A percentile compares a stretch with the other conserved stretches of the same genome.
These are phyloP conservation scores for Gaillardinia entomophila DNA, from an alignment of 805 yeast genomes.

Conservation along the genomic window DNA sequence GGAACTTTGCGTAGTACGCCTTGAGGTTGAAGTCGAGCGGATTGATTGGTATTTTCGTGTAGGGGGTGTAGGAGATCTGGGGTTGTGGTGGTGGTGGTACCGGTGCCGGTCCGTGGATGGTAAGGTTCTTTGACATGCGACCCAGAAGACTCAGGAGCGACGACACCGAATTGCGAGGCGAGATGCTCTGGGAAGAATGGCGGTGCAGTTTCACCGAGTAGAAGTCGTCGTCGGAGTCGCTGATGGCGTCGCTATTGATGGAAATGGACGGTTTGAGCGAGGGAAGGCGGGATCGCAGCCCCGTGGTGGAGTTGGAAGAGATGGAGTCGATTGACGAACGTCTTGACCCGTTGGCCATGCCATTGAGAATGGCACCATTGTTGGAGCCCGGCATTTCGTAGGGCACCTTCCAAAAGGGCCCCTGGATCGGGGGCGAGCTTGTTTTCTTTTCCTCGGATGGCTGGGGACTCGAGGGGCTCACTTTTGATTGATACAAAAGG, in stretches of 20 bases:
- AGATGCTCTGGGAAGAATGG: constrained; percentile 11
- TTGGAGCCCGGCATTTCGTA: constrained; percentile 43
- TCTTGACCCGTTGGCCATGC: constrained; percentile 13
- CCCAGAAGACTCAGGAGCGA: constrained; percentile 28
- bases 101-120: constrained; percentile 1
- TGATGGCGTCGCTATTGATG: constrained; percentile 11
- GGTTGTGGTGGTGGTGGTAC: constrained; percentile 1
- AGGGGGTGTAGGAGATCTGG: constrained; percentile 3
- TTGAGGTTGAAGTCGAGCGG: constrained; percentile 28
- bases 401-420: constrained; percentile 61
- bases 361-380: constrained; percentile 7
- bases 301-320: constrained; percentile 41
- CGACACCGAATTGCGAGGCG: constrained; percentile 29
- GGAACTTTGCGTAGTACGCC: constrained; percentile 39
- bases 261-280: constrained; percentile 20
- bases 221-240: constrained; percentile 10
- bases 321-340: constrained; percentile 47
- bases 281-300: constrained; percentile 23
- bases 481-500: not conserved
- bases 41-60: constrained; percentile 10
- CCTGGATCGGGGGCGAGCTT: constrained; percentile 28
- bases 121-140: constrained; percentile 17
- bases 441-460: constrained; percentile 1
- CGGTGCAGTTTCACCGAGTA: constrained; percentile 19
- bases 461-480: constrained; percentile 1